Evolutionary conservation across 2,329 filamentous ascomycete genomes (phyloP), one percentile per base, ranked within the genome.

Genomic region (Sphaerostilbella broomeana): DNA sequence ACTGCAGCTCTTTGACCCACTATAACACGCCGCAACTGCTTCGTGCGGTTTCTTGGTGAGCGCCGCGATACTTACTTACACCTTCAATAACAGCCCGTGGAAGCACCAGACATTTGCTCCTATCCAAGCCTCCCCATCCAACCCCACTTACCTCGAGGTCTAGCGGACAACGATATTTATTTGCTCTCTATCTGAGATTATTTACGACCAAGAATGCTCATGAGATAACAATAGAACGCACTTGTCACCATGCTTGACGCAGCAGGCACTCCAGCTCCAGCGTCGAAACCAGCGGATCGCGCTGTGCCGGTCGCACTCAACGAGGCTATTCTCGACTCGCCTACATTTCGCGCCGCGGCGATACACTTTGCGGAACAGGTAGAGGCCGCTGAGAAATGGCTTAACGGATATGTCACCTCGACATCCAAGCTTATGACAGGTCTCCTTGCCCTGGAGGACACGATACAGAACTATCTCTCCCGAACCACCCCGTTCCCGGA

Each of bases 321-420:
- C 66, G 92, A 98, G 74, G 92, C 92, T 35, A 85, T 88, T 15
- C 84, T 97, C 67, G 92, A 98, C 65, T 95, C 89, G 26, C 92
- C 92, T 18, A 94, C 89, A 24, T 97, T 97, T 62, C 86, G 92
- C 49, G 86, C 89, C 32, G 86, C 86, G 16, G 78, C 86, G 28
- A 68, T 84, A 32, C 87, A 95, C 65, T 95, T 95, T 58, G 75
- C 79, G 47, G 92, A 97, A 49, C 90, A 98, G 67, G 78, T 95
- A 54, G 92, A 97, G 49, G 75, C 79, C 40, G 76, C 97, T 44
- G 92, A 97, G 63, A 80, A 78, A 72, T 98, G 92, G 92, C 84
- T 98, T 20, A 88, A 75, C 28, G 67, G 65, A 37, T 77, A 77
- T 48, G 64, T 69, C 33, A 66, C 65, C 47, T 69, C 72, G 32